phyloP scores from a whole-genome alignment of 768 basidiomycete species.

The Pulveroboletus sp. region DNA sequence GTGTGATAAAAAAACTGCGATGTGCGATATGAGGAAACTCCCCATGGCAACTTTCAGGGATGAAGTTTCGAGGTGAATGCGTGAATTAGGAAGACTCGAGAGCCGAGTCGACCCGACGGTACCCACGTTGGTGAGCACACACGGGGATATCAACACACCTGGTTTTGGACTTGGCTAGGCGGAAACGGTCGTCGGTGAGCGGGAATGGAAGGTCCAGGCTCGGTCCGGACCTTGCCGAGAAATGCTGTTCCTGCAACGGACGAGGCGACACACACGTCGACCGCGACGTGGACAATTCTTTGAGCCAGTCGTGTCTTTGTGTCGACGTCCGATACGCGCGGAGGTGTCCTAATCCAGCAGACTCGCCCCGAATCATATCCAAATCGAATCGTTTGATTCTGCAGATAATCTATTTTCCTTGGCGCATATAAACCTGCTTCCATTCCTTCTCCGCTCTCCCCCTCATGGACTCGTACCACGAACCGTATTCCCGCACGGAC shows the following conservation, averaged over 20 bases:
- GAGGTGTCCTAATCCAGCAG: constrained; percentile 27
- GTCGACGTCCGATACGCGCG: background rate
- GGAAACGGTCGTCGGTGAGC: constrained; percentile 6
- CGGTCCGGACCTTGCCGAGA: constrained; percentile 21
- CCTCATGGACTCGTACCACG: constrained; percentile 69
- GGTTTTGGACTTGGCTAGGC: constrained; percentile 9
- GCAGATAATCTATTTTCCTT: constrained; percentile 25
- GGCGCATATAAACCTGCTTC: constrained; percentile 17
- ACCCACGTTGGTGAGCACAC: constrained; percentile 13
- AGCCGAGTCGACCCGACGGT: constrained; percentile 13
- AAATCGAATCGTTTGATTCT: constrained; percentile 25
- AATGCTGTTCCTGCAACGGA: background rate
- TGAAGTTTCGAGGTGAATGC: background rate
- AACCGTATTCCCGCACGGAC: constrained; percentile 65
- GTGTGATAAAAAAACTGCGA: background rate
- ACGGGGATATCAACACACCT: background rate
- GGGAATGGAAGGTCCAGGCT: constrained; percentile 14
- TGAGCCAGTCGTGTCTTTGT: too few species aligned
- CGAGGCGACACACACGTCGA: too few species aligned
- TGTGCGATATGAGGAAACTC: background rate
- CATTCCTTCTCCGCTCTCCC: constrained; percentile 2
- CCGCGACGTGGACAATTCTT: background rate
- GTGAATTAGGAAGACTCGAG: background rate
- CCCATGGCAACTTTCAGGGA: constrained; percentile 8
- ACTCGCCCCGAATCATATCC: constrained; percentile 24